phyloP scores from a whole-genome alignment of 352 stramenopile genomes.

The Peronospora destructor region DNA sequence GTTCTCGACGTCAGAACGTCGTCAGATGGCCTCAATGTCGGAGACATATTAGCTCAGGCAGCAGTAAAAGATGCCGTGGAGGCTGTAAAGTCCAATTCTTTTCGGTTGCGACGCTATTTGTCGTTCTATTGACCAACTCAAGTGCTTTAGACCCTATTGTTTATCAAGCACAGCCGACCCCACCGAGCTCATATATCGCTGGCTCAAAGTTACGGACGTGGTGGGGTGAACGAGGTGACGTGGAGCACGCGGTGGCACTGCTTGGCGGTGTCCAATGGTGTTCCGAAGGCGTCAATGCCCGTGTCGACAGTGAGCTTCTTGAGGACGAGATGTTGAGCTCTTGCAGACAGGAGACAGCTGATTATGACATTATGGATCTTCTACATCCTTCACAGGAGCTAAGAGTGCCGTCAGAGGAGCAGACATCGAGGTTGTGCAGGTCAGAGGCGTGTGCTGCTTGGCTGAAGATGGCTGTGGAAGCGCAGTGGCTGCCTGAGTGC shows the following conservation, averaged over 20 bases:
- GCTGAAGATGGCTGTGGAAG: slow-evolving; percentile 11
- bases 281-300: slow-evolving; percentile 23
- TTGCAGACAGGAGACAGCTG: slow-evolving; percentile 16
- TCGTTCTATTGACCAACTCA: background rate
- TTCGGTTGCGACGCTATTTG: slow-evolving; percentile 10
- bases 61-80: slow-evolving; percentile 1
- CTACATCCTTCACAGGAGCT: slow-evolving; percentile 9
- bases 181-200: slow-evolving; percentile 7
- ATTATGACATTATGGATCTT: slow-evolving; percentile 15
- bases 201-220: slow-evolving; percentile 17
- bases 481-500: slow-evolving; percentile 28
- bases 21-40: background rate
- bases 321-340: slow-evolving; percentile 8
- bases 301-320: slow-evolving; percentile 22
- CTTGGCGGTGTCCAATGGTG: slow-evolving; percentile 25
- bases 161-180: slow-evolving; percentile 4
- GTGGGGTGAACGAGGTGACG: slow-evolving; percentile 15
- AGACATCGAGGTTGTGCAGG: slow-evolving; percentile 23
- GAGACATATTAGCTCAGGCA: slow-evolving; percentile 1
- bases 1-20: slow-evolving; percentile 6
- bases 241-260: slow-evolving; percentile 8
- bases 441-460: slow-evolving; percentile 22
- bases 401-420: slow-evolving; percentile 8
- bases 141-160: slow-evolving; percentile 11
- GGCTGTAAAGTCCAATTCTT: slow-evolving; percentile 6